Conservation (phyloP, 257 asterid genomes). For the Solanum clarkiae region DNA sequence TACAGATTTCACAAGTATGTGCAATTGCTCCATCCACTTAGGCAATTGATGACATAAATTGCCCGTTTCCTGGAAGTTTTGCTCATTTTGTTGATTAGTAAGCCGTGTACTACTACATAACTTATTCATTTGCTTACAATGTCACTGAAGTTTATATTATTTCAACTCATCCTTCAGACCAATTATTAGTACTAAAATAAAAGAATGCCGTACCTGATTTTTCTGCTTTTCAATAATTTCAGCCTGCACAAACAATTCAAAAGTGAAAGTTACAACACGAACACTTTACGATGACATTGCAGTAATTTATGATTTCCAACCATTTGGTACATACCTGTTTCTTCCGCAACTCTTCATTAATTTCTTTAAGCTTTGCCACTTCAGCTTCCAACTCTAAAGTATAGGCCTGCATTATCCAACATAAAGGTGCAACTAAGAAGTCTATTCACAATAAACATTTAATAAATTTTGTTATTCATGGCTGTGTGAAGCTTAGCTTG, state of each 20-base stretch:
- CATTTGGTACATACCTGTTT: constrained; percentile 46
- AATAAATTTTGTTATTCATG: background rate
- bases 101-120: background rate
- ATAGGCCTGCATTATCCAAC: constrained; percentile 48
- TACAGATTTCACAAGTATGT: background rate
- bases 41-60: background rate
- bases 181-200: background rate
- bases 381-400: constrained; percentile 91
- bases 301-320: background rate
- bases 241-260: constrained; percentile 30
- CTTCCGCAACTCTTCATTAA: constrained; percentile 58
- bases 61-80: background rate
- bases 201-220: constrained; percentile 42
- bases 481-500: no score
- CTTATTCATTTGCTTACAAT: background rate
- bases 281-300: background rate
- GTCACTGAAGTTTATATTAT: background rate
- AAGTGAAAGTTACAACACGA: background rate
- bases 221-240: constrained; percentile 69
- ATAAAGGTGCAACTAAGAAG: background rate
- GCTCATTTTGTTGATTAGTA: background rate
- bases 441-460: background rate
- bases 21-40: background rate
- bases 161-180: background rate
- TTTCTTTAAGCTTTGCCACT: constrained; percentile 64